These are phyloP conservation scores for Cryphonectria nitschkei DNA, from an alignment of 2,329 filamentous ascomycete genomes.

Conservation along the genomic window DNA sequence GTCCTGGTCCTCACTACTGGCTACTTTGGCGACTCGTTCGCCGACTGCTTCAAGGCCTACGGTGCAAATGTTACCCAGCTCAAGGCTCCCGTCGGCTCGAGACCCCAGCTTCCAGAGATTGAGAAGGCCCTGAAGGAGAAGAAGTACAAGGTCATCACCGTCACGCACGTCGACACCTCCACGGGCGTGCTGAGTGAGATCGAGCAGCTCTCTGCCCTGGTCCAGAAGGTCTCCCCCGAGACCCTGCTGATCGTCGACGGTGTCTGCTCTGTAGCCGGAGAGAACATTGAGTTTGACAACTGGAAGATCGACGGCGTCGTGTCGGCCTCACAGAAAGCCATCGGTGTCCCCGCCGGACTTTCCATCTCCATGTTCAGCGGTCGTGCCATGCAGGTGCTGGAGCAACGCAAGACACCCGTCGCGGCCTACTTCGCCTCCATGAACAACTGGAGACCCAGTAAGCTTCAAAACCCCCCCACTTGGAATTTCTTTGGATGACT, in stretches of 20 bases:
- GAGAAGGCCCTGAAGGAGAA: slow-evolving; percentile 88
- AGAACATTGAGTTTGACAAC: slow-evolving; percentile 94
- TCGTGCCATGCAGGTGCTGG: slow-evolving; percentile 79
- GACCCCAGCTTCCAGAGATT: slow-evolving; percentile 84
- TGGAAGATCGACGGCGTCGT: slow-evolving; percentile 93
- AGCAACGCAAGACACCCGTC: slow-evolving; percentile 79
- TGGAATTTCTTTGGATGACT: background rate
- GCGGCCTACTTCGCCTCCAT: slow-evolving; percentile 93
- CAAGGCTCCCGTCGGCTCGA: slow-evolving; percentile 84
- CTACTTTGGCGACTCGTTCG: slow-evolving; percentile 96
- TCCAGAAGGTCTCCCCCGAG: slow-evolving; percentile 84
- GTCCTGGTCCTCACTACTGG: slow-evolving; percentile 93
- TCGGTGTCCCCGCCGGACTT: slow-evolving; percentile 91
- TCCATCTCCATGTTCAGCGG: slow-evolving; percentile 94
- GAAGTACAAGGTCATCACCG: slow-evolving; percentile 90
- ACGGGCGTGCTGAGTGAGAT: slow-evolving; percentile 94
- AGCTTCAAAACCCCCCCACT: slow-evolving; percentile 35
- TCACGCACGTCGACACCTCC: slow-evolving; percentile 97
- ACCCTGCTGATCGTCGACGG: slow-evolving; percentile 93
- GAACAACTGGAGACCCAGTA: slow-evolving; percentile 95
- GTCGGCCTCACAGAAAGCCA: slow-evolving; percentile 95
- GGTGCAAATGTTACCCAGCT: slow-evolving; percentile 89
- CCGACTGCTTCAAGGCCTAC: slow-evolving; percentile 88
- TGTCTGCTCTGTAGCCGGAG: slow-evolving; percentile 94
- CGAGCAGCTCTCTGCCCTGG: slow-evolving; percentile 78